Evolutionary conservation across 2,329 filamentous ascomycete species (phyloP).

Genomic region (Aspergillus pseudoglaucus): DNA sequence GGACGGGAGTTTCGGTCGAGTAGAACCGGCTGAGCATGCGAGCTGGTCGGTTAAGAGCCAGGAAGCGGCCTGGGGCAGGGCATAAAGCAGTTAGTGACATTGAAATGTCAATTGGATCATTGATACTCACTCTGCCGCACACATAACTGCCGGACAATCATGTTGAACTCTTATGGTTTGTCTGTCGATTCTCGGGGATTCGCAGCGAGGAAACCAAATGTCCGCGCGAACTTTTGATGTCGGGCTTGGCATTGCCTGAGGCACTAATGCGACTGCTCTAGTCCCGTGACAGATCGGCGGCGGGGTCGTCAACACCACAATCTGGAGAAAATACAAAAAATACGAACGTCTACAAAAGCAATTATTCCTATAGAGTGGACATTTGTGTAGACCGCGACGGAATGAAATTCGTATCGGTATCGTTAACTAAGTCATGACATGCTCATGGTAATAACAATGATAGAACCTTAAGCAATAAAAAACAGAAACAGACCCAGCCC

Average conservation of each 20-base stretch:
- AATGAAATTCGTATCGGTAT: conserved; percentile 9
- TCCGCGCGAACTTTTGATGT: conserved; percentile 31
- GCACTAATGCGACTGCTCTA: conserved; percentile 3
- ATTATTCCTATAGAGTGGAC: background rate
- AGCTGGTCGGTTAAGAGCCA: conserved; percentile 26
- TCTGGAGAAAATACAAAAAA: background rate
- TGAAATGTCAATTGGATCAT: background rate
- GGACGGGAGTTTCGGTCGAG: conserved; percentile 24
- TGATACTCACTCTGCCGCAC: conserved; percentile 34
- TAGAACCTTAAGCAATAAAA: background rate
- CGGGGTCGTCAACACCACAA: background rate
- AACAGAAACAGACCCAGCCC: background rate
- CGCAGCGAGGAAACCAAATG: conserved; percentile 10
- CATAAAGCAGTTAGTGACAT: conserved; percentile 8
- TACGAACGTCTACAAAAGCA: background rate
- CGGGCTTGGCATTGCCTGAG: conserved; percentile 30
- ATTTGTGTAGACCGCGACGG: background rate
- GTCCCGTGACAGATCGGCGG: background rate
- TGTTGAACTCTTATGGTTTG: conserved; percentile 19
- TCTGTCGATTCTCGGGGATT: background rate
- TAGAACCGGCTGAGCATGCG: conserved; percentile 28
- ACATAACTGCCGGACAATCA: conserved; percentile 37
- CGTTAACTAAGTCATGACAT: conserved; percentile 11
- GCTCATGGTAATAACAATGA: conserved; percentile 6
- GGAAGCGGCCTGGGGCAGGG: conserved; percentile 27